A percentile compares a stretch with the other conserved stretches of the same genome.
phyloP scores from a whole-genome alignment of 1,284 basidiomycete species.

The Sanguinoderma infundibulare region DNA sequence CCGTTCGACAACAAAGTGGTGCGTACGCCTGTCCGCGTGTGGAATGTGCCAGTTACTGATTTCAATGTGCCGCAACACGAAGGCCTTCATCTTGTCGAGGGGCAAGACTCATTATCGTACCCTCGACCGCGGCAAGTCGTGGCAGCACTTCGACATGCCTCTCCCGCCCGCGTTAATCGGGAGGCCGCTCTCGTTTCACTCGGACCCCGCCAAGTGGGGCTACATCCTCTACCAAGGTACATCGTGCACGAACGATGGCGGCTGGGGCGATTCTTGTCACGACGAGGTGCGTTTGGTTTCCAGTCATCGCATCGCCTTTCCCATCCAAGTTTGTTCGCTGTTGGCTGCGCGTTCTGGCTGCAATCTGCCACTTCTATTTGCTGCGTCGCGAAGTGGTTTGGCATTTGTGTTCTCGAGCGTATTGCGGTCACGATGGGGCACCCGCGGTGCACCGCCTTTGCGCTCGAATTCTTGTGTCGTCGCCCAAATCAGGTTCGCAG shows the following conservation, averaged over 20 bases:
- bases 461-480: no score
- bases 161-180: constrained; percentile 60
- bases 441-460: neutral
- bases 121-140: constrained; percentile 82
- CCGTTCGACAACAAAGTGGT: constrained; percentile 71
- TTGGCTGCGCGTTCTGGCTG: neutral
- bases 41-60: neutral
- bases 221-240: constrained; percentile 88
- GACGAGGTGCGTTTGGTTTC: constrained; percentile 62
- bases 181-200: constrained; percentile 84
- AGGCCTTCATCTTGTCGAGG: constrained; percentile 86
- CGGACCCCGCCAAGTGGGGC: constrained; percentile 66
- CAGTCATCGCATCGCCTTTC: neutral
- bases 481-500: no score
- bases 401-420: neutral
- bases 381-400: neutral
- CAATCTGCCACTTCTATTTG: neutral
- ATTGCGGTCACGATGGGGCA: neutral
- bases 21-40: constrained; percentile 7
- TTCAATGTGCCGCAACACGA: neutral
- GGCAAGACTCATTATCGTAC: constrained; percentile 83
- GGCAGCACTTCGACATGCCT: constrained; percentile 81
- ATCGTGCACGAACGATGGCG: constrained; percentile 57
- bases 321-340: neutral
- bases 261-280: constrained; percentile 71